Evolutionary conservation across 495 filamentous ascomycete species (phyloP), one percentile per base, ranked within the genome.

Genomic region (Beverwykella pulmonaria): DNA sequence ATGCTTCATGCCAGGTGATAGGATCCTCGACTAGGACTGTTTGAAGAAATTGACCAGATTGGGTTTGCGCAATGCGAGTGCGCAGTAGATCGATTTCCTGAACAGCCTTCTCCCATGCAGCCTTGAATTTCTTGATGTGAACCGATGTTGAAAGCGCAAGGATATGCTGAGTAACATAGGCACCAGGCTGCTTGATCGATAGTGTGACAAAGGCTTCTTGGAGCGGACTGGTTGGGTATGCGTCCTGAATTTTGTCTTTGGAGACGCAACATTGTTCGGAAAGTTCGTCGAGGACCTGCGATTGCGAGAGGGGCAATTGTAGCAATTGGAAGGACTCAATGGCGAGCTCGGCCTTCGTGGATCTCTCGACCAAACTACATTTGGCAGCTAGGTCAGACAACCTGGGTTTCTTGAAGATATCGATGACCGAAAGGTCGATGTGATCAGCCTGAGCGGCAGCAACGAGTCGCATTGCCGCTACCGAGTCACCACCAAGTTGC

Each of bases 181-280:
- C 74, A 10, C 75, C 77, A 10, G 63, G 63, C 19, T 79, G 74
- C 54, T 75, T 79, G 53, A 65, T 76, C 2, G 81, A 76, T 1
- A 82, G 70, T 0, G 81, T 77, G 12, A 83, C 70, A 6, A 86
- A 76, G 20, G 80, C 83, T 63, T 85, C 82, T 68, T 82, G 80
- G 1, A 85, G 68, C 14, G 84, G 76, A 65, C 74, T 87, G 69
- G 81, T 85, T 0, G 85, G 86, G 59, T 88, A 88, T 20, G 85
- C 79, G 58, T 87, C 82, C 44, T 77, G 74, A 29, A 90, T 77
- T 1, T 74, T 59, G 0, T 80, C 74, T 17, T 74, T 73, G 0
- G 74, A 50, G 8, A 86, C 65, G 8, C 56, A 22, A 50, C 83
- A 87, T 32, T 78, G 77, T 0, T 73, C 74, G 15, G 76, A 72